Conservation (phyloP, 2,329 filamentous ascomycete genomes). For the Botrytis porri region DNA sequence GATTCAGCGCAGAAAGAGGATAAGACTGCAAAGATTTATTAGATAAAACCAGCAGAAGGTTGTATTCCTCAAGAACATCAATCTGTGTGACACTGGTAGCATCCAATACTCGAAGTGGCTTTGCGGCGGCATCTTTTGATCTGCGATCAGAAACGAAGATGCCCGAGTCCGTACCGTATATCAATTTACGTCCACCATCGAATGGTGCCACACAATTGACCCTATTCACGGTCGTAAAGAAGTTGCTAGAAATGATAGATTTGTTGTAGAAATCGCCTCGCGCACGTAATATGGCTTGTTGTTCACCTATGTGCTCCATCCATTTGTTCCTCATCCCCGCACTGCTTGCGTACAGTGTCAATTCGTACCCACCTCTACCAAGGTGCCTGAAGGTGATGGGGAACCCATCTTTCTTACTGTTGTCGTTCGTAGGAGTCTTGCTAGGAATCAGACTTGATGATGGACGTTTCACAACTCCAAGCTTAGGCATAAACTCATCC, state of each 20-base stretch:
- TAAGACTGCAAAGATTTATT: conserved; percentile 94
- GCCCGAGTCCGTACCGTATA: conserved; percentile 91
- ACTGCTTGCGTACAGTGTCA: conserved; percentile 83
- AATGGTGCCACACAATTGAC: conserved; percentile 95
- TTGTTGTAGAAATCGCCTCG: conserved; percentile 90
- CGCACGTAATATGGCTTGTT: conserved; percentile 82
- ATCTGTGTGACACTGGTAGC: conserved; percentile 87
- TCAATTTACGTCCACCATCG: conserved; percentile 90
- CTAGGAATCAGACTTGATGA: conserved; percentile 78
- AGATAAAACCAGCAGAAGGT: conserved; percentile 83
- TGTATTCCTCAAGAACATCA: conserved; percentile 93
- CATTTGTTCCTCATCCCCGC: conserved; percentile 89
- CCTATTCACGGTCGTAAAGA: conserved; percentile 66
- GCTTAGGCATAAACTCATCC: conserved; percentile 86
- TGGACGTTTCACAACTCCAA: conserved; percentile 78
- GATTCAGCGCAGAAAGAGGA: conserved; percentile 79
- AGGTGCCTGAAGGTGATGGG: conserved; percentile 96
- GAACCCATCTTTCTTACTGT: conserved; percentile 72
- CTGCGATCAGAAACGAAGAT: conserved; percentile 91
- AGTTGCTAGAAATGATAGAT: conserved; percentile 55
- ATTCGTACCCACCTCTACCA: conserved; percentile 91
- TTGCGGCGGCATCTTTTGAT: conserved; percentile 70
- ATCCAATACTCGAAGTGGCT: conserved; percentile 82
- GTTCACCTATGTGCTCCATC: conserved; percentile 90
- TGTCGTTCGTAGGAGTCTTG: conserved; percentile 50